Evolutionary conservation across 106 monocot genomes (phyloP).

Genomic region (Dendrobium huoshanense): DNA sequence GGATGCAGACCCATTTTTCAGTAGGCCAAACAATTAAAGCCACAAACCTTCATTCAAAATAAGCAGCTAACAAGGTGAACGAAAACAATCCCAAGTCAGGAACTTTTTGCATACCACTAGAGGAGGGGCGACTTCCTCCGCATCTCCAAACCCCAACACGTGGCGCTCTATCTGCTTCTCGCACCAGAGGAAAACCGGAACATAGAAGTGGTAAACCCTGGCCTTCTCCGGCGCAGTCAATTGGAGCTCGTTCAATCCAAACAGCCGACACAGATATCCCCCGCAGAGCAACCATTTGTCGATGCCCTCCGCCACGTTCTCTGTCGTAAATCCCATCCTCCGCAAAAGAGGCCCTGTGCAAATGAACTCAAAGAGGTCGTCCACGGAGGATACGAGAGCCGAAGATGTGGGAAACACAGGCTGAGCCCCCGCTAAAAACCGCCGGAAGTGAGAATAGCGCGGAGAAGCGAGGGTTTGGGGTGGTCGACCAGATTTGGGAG

Average conservation of each 20-base stretch:
- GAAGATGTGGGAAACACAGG: conserved; percentile 36
- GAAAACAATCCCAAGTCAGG: neutral
- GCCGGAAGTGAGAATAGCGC: neutral
- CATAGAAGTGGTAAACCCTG: conserved; percentile 84
- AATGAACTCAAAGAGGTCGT: conserved; percentile 75
- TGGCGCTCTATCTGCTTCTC: conserved; percentile 66
- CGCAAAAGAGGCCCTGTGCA: conserved; percentile 62
- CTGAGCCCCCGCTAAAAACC: neutral
- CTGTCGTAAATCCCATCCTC: conserved; percentile 55
- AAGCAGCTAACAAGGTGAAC: neutral
- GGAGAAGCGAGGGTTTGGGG: neutral
- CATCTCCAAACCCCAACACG: conserved; percentile 38
- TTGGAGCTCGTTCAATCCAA: conserved; percentile 51
- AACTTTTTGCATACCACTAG: conserved; percentile 51
- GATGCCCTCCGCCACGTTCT: conserved; percentile 51
- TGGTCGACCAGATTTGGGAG: neutral
- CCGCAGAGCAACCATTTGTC: conserved; percentile 76
- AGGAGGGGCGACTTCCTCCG: conserved; percentile 71
- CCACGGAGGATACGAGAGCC: conserved; percentile 61
- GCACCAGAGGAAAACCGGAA: conserved; percentile 94
- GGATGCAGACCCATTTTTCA: neutral
- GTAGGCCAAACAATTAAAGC: neutral
- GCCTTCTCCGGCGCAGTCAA: conserved; percentile 58
- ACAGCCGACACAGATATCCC: conserved; percentile 48
- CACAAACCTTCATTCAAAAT: neutral